phyloP scores from a whole-genome alignment of 805 yeast species.

The Candida mattraensis region DNA sequence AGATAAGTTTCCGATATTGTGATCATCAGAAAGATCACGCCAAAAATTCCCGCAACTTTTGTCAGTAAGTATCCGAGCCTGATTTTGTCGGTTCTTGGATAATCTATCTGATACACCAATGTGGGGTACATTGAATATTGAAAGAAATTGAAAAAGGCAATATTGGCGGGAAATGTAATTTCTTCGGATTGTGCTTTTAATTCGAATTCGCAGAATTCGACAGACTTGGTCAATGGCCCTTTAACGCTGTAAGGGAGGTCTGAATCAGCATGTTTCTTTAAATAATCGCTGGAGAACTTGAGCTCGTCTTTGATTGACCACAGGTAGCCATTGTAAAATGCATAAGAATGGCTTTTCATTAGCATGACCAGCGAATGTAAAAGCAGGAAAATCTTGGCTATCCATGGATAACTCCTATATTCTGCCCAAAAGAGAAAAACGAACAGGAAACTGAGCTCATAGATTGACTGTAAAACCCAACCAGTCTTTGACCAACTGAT shows the following conservation, averaged over 20 bases:
- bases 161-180: slow-evolving; percentile 67
- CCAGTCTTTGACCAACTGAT: slow-evolving; percentile 68
- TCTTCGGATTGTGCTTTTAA: slow-evolving; percentile 53
- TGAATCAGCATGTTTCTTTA: slow-evolving; percentile 40
- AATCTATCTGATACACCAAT: slow-evolving; percentile 76
- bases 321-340: slow-evolving; percentile 87
- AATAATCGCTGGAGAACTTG: slow-evolving; percentile 43
- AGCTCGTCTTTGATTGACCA: slow-evolving; percentile 64
- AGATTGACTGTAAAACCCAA: slow-evolving; percentile 54
- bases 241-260: slow-evolving; percentile 31
- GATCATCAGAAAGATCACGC: slow-evolving; percentile 81
- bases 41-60: slow-evolving; percentile 80
- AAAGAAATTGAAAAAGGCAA: slow-evolving; percentile 65
- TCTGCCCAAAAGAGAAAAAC: slow-evolving; percentile 61
- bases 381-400: slow-evolving; percentile 80
- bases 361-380: slow-evolving; percentile 82
- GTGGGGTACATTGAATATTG: slow-evolving; percentile 87
- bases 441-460: slow-evolving; percentile 53
- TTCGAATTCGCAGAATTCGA: slow-evolving; percentile 73
- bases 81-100: slow-evolving; percentile 70
- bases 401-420: slow-evolving; percentile 72
- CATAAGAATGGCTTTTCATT: slow-evolving; percentile 96
- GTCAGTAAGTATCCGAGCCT: slow-evolving; percentile 67
- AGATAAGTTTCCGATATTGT: slow-evolving; percentile 71
- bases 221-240: slow-evolving; percentile 44